Evolutionary conservation across 345 rosid species (phyloP).

Genomic region (Iberis pinnata): DNA sequence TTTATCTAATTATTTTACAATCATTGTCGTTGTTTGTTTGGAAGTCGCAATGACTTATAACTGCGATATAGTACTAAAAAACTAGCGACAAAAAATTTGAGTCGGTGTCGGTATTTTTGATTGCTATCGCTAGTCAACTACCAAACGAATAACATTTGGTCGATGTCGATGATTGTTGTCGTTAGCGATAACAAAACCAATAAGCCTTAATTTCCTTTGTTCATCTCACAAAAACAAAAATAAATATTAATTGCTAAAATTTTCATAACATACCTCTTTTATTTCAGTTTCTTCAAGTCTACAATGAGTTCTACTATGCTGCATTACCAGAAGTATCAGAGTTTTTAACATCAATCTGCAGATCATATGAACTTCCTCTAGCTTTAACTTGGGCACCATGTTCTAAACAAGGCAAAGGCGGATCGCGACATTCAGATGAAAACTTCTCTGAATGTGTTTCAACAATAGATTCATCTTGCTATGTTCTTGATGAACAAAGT

Average conservation of each 20-base stretch:
- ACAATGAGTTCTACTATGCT: constrained; percentile 38
- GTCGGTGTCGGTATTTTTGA: too few species aligned
- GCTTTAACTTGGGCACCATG: constrained; percentile 88
- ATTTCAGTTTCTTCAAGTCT: constrained; percentile 40
- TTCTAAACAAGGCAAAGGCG: constrained; percentile 54
- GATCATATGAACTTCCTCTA: constrained; percentile 51
- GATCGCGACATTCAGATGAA: constrained; percentile 61
- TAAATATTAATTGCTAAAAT: background rate
- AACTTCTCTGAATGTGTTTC: constrained; percentile 58
- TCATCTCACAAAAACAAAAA: background rate
- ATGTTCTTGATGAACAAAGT: constrained; percentile 41
- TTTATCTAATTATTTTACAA: too few species aligned
- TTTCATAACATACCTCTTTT: constrained; percentile 1
- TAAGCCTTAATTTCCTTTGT: background rate
- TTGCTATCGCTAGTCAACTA: too few species aligned
- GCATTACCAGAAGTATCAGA: constrained; percentile 54
- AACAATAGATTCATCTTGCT: constrained; percentile 66
- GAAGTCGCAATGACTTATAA: too few species aligned
- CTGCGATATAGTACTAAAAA: too few species aligned
- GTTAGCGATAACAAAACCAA: too few species aligned
- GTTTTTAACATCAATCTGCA: constrained; percentile 54
- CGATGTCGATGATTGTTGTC: too few species aligned
- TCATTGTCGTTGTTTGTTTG: too few species aligned
- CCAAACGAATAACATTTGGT: too few species aligned
- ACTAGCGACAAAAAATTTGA: too few species aligned